Evolutionary conservation across 225 moss, liverwort and hornwort genomes (phyloP).

Genomic region (Polytrichum commune): DNA sequence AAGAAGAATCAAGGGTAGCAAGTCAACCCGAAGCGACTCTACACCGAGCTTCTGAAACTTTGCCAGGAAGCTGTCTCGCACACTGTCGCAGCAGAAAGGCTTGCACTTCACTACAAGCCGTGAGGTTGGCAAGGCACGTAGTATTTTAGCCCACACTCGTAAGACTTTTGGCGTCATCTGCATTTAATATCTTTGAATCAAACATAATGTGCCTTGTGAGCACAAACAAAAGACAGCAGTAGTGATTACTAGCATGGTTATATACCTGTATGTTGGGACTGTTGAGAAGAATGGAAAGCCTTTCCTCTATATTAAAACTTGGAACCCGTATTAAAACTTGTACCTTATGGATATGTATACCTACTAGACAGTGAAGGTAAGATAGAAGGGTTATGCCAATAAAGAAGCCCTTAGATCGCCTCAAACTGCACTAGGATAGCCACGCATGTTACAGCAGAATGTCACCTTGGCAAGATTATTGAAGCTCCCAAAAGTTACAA

Average conservation of each 20-base stretch:
- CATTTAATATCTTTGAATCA: slow-evolving; percentile 20
- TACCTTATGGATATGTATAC: too few species aligned
- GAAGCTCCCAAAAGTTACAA: slow-evolving; percentile 96
- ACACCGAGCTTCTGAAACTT: slow-evolving; percentile 92
- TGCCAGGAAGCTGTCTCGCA: slow-evolving; percentile 77
- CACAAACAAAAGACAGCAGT: not conserved
- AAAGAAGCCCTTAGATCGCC: too few species aligned
- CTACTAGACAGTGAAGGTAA: too few species aligned
- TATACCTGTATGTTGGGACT: too few species aligned
- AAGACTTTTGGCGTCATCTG: slow-evolving; percentile 96
- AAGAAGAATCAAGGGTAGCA: slow-evolving; percentile 90
- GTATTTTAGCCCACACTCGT: slow-evolving; percentile 90
- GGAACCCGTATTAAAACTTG: too few species aligned
- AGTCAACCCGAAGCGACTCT: slow-evolving; percentile 85
- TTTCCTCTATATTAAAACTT: too few species aligned
- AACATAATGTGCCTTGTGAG: slow-evolving; percentile 15
- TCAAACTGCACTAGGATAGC: not conserved
- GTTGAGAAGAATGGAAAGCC: too few species aligned
- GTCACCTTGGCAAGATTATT: slow-evolving; percentile 98
- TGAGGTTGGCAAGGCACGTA: slow-evolving; percentile 75
- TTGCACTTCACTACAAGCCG: slow-evolving; percentile 99
- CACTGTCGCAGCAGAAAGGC: slow-evolving; percentile 95
- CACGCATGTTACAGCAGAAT: not conserved
- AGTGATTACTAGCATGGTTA: too few species aligned
- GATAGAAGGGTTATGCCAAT: too few species aligned